A percentile compares a stretch with the other conserved stretches of the same genome.
These are phyloP conservation scores for Penicillium sclerotiorum DNA, from an alignment of 2,329 filamentous ascomycete species.

Conservation along the genomic window DNA sequence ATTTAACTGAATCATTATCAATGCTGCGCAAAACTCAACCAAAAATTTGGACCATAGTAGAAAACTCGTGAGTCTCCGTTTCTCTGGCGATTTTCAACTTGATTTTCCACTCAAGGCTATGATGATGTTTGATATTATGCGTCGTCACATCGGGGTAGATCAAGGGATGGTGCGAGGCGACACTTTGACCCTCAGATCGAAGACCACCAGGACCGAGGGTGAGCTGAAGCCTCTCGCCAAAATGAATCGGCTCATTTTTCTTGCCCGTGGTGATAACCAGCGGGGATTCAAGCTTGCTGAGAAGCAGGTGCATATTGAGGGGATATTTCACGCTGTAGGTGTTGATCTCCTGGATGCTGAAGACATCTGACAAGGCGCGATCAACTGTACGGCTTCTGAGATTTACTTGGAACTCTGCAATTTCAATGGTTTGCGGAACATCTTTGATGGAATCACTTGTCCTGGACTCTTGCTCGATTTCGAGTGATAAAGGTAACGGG, in stretches of 20 bases:
- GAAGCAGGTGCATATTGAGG: slow-evolving; percentile 6
- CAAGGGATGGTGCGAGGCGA: not conserved
- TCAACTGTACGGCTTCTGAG: not conserved
- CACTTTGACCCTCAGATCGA: not conserved
- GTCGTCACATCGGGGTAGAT: slow-evolving; percentile 20
- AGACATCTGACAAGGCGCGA: not conserved
- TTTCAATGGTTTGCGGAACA: slow-evolving; percentile 9
- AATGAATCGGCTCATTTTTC: slow-evolving; percentile 13
- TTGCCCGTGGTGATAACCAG: slow-evolving; percentile 13
- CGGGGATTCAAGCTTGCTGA: slow-evolving; percentile 13
- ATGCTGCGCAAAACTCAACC: not conserved
- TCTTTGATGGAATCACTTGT: slow-evolving; percentile 17
- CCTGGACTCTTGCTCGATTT: slow-evolving; percentile 6
- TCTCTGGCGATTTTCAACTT: slow-evolving; percentile 17
- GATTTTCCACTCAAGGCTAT: slow-evolving; percentile 12
- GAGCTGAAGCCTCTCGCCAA: slow-evolving; percentile 20
- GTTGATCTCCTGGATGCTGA: not conserved
- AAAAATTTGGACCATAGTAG: not conserved
- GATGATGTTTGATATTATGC: slow-evolving; percentile 17
- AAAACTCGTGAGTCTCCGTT: not conserved
- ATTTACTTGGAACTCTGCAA: not conserved
- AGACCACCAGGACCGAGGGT: slow-evolving; percentile 13
- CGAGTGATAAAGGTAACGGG: slow-evolving; percentile 17
- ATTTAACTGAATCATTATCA: no score
- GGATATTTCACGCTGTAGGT: not conserved